Evolutionary conservation across 805 yeast genomes (phyloP), one percentile per base, ranked within the genome.

Genomic region (Maudiozyma bulderi): DNA sequence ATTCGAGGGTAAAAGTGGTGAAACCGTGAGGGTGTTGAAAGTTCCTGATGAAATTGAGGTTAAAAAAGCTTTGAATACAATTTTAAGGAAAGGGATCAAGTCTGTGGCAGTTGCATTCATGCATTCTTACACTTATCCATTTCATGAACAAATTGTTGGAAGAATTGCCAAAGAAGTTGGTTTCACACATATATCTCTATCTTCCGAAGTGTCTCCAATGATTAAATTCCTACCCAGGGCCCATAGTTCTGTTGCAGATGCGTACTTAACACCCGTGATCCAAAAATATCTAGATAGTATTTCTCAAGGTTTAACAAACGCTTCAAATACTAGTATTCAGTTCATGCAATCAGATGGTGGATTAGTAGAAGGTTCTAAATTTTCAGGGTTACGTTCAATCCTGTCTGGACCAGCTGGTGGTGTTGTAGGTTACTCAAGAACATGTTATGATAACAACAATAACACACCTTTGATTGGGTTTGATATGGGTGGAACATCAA

Each of bases 301-400:
- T 57, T 77, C 78, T 46, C 59, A 71, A 2, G 93, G 93, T 4
- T 73, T 86, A 51, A 66, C 66, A 26, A 76, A 78, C 43, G 79
- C 79, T 0, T 64, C 60, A 11, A 54, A 60, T n/a, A 67, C 76
- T 3, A 65, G 66, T 45, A 77, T 86, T 51, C 82, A 84, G 56
- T 91, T 91, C 66, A 91, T 91, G 98, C 96, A 91, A 67, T 86
- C 95, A 10, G 96, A 91, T 64, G 98, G 98, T 50, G 98, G 98
- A 2, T 74, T 91, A 51, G 89, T 90, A 26, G 88, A 88, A 49
- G 89, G 93, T 59, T 72, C 79, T 26, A 75, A 78, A 45, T 91
- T 91, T 63, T 83, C 96, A 0, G 98, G 98, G 1, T 71, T 91
- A 37, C 76, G 81, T 56, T 95, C 98, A 3, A 85, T 91, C 45